Base-by-base conservation (phyloP, 768 basidiomycete genomes). In the Mycena vulgaris region DNA sequence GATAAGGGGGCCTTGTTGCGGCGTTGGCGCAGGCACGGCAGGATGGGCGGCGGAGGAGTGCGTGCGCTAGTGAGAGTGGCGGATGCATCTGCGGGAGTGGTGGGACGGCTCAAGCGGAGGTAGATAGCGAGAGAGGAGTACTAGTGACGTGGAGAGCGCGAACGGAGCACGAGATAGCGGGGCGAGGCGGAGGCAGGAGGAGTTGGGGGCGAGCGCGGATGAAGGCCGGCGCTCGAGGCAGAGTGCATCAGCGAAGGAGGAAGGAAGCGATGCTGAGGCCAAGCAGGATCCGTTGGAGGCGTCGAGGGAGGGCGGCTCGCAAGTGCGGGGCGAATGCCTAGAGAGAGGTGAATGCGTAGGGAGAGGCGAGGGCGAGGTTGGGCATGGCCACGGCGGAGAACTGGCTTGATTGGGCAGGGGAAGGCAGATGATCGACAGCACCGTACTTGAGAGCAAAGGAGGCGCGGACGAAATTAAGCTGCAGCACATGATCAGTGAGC, bases 311-410 rank as follows among this genome's bases (percentile, higher is more conserved):
- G 59, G 39, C 40, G 55, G 37, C 55, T 57, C 35, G 55, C 55
- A 57, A 57, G 55, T 57, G 55, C 37, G 55, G 55, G 55, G 55
- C 55, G 37, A n/a, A n/a, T n/a, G n/a, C n/a, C n/a, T n/a, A n/a
- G n/a, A n/a, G n/a, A n/a, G n/a, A n/a, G n/a, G n/a, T n/a, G n/a
- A 57, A 31, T 57, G 56, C 37, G 30, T 21, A 27, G 57, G 56
- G 39, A 58, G 56, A 58, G 56, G 39, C 27, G n/a, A 42, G 37
- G 56, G 56, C 56, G 55, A 5, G 25, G 55, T 25, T 57, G 25
- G 25, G 39, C 39, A 58, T 58, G 56, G 39, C 39, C 56, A 17
- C 39, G 25, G 23, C 42, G 39, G 25, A 58, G 57, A 59, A 42
- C 27, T 59, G 53, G 55, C 35, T 56, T 56, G 55, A 56, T 56